Base-by-base conservation (phyloP, 306 rosid genomes). In the Trifolium fragiferum region DNA sequence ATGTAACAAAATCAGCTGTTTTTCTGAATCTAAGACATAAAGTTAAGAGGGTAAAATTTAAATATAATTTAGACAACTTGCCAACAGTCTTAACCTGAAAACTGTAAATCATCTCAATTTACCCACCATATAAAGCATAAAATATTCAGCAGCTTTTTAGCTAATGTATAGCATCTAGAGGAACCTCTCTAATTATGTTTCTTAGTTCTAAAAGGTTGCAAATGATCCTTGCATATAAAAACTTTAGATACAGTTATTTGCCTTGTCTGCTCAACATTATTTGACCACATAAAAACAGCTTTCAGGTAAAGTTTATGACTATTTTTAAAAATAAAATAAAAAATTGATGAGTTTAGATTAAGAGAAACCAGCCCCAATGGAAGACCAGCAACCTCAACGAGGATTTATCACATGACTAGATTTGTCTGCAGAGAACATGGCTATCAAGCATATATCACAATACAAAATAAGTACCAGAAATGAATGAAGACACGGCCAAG, bases 401-500 rank as follows among this genome's bases (percentile, higher is more conserved):
- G 25, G 60, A 54, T 4, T 54, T 10, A 54, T 10, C 60, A 15
- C 20, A 76, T 50, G 14, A 37, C 70, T 79, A 40, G 38, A 54
- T 37, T 61, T 50, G 78, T 70, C 20, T 4, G 60, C 44, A 61
- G 54, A 18, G 59, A 51, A 75, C 72, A 69, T 11, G 14, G 67
- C 54, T 63, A 66, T 61, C 49, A 66, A 63, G 65, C 72, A 86
- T 68, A 49, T 37, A 68, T 61, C 74, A 63, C 68, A 58, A 37
- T 57, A 47, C 49, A 16, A 35, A 41, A 3, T 50, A 78, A 58
- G 82, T 91, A 93, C 97, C 97, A 94, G 82, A 90, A 94, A 84
- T 90, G 97, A 82, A 94, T 87, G 88, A 94, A 94, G 84, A 94
- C 89, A 1, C 97, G 96, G 35, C 97, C 93, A 66, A 94, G 99